Base-by-base conservation (phyloP, 306 rosid species). In the Vigna angularis region DNA sequence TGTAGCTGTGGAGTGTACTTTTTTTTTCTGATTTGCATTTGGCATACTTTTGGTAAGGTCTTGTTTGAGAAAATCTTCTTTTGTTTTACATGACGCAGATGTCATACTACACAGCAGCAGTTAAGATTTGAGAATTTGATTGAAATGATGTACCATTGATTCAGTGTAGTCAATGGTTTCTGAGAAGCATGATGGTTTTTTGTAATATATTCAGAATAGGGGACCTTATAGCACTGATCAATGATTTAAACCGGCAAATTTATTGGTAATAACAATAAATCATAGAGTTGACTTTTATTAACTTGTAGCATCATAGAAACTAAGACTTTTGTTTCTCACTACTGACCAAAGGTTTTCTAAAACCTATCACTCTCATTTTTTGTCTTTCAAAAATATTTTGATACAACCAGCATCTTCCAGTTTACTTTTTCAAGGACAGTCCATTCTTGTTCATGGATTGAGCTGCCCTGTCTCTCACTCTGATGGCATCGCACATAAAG, bases 1-100 rank as follows among this genome's bases (percentile, higher is more conserved):
- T 55, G 49, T 18, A 66, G 28, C 48, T 50, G 34, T 45, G 48
- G 16, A 56, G 66, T 75, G 57, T 75, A 20, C 36, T 66, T 66
- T 72, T 30, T 45, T 80, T 70, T 78, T 45, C 28, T 53, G 75
- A 42, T 66, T 73, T 40, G 73, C 82, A 20, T 80, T 42, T 66
- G 38, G 44, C 74, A 58, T 72, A 34, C 78, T 74, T 44, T 51
- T 66, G 34, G 59, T 36, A 28, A 56, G 52, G 78, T 70, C 20
- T 79, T 44, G 22, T 73, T 55, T 5, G 4, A 62, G 80, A 74
- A 75, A 79, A 30, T 18, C 13, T 48, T 9, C 48, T 78, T 57
- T 59, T 18, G 57, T 76, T 82, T 70, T 53, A 76, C 64, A 71
- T 63, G 51, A 76, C 65, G 38, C 53, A 45, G 32, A 70, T 76